These are phyloP conservation scores for Pestalotiopsis sp. DNA, from an alignment of 2,329 filamentous ascomycete species.

Conservation along the genomic window DNA sequence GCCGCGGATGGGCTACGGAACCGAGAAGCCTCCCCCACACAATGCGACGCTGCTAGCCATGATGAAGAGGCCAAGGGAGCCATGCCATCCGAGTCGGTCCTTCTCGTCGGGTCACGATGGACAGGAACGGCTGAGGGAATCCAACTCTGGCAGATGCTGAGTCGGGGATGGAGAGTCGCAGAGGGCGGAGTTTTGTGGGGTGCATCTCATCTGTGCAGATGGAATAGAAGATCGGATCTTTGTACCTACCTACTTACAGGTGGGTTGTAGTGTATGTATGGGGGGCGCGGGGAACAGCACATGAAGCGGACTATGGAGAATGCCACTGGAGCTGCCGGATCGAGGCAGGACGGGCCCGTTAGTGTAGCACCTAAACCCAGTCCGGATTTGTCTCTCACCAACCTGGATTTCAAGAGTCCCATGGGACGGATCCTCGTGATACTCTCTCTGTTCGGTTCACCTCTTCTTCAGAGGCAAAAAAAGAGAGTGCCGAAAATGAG, in stretches of 20 bases:
- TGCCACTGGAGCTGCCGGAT: no score
- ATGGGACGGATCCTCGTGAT: not conserved
- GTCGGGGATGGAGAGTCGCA: not conserved
- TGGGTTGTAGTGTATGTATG: no score
- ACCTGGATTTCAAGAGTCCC: no score
- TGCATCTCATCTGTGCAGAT: not conserved
- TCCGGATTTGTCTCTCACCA: no score
- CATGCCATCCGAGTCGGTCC: not conserved
- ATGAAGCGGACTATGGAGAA: no score
- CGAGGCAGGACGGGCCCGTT: no score
- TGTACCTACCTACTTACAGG: not conserved
- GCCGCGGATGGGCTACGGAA: not conserved
- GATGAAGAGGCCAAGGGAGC: not conserved
- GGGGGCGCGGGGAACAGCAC: no score
- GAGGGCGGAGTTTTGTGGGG: slow-evolving; percentile 13
- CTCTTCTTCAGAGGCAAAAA: not conserved
- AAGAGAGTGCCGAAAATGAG: not conserved
- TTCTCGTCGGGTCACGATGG: slow-evolving; percentile 8
- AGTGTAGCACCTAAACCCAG: no score
- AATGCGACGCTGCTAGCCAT: not conserved
- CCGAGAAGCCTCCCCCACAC: not conserved
- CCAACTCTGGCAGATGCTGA: not conserved
- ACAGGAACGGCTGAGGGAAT: not conserved
- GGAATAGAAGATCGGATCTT: not conserved
- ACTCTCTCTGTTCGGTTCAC: not conserved